These are phyloP conservation scores for Epichloe hybrida DNA, from an alignment of 2,329 filamentous ascomycete species.

Conservation along the genomic window DNA sequence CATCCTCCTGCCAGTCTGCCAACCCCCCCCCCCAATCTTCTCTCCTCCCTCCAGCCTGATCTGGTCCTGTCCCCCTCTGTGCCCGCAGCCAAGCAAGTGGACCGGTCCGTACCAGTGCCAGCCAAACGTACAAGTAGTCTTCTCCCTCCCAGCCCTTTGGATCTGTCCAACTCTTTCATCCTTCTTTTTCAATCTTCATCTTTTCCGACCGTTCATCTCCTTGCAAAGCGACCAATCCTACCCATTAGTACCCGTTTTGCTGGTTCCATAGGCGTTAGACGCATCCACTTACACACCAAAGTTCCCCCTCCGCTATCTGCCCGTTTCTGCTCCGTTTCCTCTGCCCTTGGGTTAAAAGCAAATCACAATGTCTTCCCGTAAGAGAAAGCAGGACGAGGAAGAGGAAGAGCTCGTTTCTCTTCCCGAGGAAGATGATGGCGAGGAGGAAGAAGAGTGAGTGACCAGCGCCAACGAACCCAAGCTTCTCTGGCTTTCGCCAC, in stretches of 20 bases:
- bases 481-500: background rate
- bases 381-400: constrained; percentile 46
- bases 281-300: constrained; percentile 5
- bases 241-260: background rate
- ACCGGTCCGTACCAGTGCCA: background rate
- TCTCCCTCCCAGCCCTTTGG: constrained; percentile 2
- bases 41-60: background rate
- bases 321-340: background rate
- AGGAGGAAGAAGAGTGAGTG: constrained; percentile 42
- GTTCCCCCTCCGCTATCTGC: background rate
- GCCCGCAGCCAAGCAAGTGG: background rate
- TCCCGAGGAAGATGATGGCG: constrained; percentile 35
- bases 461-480: background rate
- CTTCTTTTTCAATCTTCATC: background rate
- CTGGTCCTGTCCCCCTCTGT: background rate
- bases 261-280: background rate
- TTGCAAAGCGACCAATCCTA: background rate
- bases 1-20: background rate
- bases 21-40: background rate
- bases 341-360: background rate
- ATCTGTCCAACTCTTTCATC: background rate
- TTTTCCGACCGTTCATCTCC: background rate
- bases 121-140: constrained; percentile 8
- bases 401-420: constrained; percentile 42
- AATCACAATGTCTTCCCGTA: constrained; percentile 33